phyloP scores from a whole-genome alignment of 2,329 filamentous ascomycete species.

The Botryotinia narcissicola region DNA sequence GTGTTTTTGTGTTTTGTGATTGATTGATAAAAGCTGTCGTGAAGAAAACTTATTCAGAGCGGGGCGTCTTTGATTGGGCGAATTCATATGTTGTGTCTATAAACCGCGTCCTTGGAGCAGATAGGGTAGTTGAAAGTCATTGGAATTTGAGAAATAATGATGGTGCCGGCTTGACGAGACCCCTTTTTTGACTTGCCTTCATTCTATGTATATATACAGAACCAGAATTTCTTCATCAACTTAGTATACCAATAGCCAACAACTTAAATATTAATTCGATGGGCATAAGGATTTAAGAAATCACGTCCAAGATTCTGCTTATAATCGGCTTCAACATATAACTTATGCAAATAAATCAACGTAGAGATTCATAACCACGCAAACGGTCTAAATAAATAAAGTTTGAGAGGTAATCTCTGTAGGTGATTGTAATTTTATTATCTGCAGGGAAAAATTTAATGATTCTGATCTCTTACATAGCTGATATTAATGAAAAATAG shows the following conservation, averaged over 20 bases:
- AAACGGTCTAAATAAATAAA: background rate
- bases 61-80: too few relatives aligned
- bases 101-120: too few relatives aligned
- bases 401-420: background rate
- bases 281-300: background rate
- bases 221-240: too few relatives aligned
- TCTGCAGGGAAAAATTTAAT: background rate
- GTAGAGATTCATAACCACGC: fast-evolving
- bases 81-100: too few relatives aligned
- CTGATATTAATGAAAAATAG: background rate
- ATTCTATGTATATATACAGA: too few relatives aligned
- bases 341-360: background rate
- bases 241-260: too few relatives aligned
- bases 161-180: too few relatives aligned
- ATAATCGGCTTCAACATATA: background rate
- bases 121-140: too few relatives aligned
- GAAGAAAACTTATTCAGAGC: too few relatives aligned
- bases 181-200: too few relatives aligned
- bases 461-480: background rate
- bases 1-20: background rate
- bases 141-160: too few relatives aligned
- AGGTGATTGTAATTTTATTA: fast-evolving
- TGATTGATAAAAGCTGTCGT: background rate
- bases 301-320: background rate
- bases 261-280: background rate